A percentile compares a stretch with the other conserved stretches of the same genome.
phyloP scores from a whole-genome alignment of 2,329 filamentous ascomycete genomes.

The Dactylellina parvicollis region DNA sequence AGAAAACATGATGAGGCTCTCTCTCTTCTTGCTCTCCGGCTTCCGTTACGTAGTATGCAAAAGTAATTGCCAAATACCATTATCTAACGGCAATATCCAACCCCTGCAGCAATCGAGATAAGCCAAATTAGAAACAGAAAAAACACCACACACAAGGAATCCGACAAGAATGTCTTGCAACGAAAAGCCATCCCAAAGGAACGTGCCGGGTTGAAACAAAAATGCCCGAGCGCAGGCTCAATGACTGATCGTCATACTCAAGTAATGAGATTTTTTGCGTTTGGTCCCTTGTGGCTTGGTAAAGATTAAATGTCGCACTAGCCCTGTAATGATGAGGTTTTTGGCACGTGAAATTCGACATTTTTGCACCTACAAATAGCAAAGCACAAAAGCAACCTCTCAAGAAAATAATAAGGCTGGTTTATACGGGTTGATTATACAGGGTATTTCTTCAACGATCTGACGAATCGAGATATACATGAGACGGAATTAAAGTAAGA shows the following conservation, averaged over 20 bases:
- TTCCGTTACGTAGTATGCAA: too few species aligned
- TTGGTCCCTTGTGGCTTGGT: conserved; percentile 9
- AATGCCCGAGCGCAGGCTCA: conserved; percentile 18
- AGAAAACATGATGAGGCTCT: too few species aligned
- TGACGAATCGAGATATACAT: not conserved
- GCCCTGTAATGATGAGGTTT: not conserved
- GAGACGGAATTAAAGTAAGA: not conserved
- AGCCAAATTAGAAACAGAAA: conserved; percentile 18
- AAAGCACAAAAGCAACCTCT: too few species aligned
- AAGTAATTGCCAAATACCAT: conserved; percentile 15
- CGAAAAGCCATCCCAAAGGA: not conserved
- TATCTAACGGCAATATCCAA: conserved; percentile 17
- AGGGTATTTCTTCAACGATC: conserved; percentile 1
- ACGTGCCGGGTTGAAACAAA: conserved; percentile 15
- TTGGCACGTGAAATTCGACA: not conserved
- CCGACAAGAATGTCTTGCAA: not conserved
- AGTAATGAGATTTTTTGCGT: not conserved
- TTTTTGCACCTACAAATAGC: not conserved
- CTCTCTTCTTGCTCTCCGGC: too few species aligned
- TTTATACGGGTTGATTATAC: not conserved
- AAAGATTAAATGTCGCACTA: not conserved
- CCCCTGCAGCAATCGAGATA: conserved; percentile 2
- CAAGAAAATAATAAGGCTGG: too few species aligned
- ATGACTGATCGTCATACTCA: conserved; percentile 1
- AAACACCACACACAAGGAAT: not conserved